Evolutionary conservation across 306 rosid genomes (phyloP), one percentile per base, ranked within the genome.

Genomic region (Cicer chorassanicum): DNA sequence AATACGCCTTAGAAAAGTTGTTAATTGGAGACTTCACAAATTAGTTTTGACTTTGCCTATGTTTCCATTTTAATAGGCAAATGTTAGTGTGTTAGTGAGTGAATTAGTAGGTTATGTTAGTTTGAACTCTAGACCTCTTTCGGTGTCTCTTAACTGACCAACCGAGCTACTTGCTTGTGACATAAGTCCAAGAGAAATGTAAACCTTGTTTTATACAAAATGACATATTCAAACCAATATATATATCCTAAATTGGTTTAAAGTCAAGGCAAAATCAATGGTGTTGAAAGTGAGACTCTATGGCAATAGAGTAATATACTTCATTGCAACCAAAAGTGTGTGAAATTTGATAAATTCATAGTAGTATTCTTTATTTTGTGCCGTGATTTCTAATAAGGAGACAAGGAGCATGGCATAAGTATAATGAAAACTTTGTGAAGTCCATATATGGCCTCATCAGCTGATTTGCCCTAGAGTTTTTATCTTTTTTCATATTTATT

Each of bases 171-270:
- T 1, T 29, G 36, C 36, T 3, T 29, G 36, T 29, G 36, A 29
- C 36, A 29, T 29, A 29, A 29, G 38, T 41, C 73, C 41, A 39
- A 16, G 65, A 40, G 48, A 53, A 24, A 21, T 46, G 70, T 39
- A 19, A 53, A 15, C 70, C 70, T 68, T 77, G 64, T 82, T 74
- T 74, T 70, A 38, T 50, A 65, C 34, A 12, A 18, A n/a, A 50
- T 46, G 65, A 69, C 74, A 44, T 42, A 60, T 53, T 40, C 69
- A 9, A 40, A 51, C 63, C 63, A 62, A 9, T 46, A 59, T 24
- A 40, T 68, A 16, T 67, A 36, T 72, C n/a, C 40, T 67, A 67
- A 66, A 55, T 55, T 53, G 9, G 19, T 61, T 51, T 78, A 79
- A 53, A 42, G 10, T 42, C 45, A 8, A 42, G 45, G 8, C 45